phyloP scores from a whole-genome alignment of 331 rosid genomes.

The Pyracantha coccinea region DNA sequence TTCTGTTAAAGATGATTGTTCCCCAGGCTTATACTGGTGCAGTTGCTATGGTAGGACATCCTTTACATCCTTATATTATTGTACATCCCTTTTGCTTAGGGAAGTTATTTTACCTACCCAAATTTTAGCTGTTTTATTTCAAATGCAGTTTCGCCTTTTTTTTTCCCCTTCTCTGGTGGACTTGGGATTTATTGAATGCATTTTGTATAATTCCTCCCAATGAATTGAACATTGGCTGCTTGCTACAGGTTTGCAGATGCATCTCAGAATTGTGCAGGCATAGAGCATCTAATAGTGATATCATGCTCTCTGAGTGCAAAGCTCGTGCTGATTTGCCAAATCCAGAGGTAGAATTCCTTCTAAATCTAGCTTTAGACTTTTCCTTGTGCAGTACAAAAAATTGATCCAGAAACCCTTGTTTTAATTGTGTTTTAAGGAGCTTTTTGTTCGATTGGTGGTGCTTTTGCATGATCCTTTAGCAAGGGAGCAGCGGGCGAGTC shows the following conservation, averaged over 20 bases:
- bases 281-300: constrained; percentile 46
- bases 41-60: constrained; percentile 62
- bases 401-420: constrained; percentile 1
- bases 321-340: constrained; percentile 72
- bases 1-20: constrained; percentile 82
- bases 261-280: constrained; percentile 88
- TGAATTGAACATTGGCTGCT: constrained; percentile 17
- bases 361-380: neutral
- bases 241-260: constrained; percentile 88
- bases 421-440: constrained; percentile 51
- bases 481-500: constrained; percentile 82
- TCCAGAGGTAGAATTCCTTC: constrained; percentile 49
- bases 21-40: constrained; percentile 81
- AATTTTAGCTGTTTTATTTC: constrained; percentile 1
- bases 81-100: neutral
- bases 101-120: constrained; percentile 5
- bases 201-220: constrained; percentile 2
- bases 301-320: constrained; percentile 73
- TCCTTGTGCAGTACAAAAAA: constrained; percentile 4
- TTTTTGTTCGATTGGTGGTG: constrained; percentile 87
- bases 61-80: neutral
- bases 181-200: neutral
- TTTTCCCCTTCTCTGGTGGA: no score
- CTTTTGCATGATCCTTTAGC: constrained; percentile 93
- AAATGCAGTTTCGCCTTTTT: neutral